Conservation (phyloP, 176 grass and related monocot genomes). For the Eleusine indica region DNA sequence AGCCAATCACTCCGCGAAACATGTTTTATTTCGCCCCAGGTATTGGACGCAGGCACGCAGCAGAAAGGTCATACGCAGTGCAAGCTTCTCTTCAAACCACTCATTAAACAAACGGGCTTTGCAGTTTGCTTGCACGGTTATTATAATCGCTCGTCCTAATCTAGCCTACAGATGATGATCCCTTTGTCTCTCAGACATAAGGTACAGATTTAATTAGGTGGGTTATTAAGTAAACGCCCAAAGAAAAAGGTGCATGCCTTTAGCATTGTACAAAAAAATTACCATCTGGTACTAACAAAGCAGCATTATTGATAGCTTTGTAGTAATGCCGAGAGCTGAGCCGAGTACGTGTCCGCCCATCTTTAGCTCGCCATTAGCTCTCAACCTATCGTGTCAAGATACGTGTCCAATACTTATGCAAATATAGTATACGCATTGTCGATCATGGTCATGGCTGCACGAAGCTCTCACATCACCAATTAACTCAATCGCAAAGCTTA, state of each 20-base stretch:
- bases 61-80: background rate
- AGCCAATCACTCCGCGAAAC: background rate
- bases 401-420: constrained; percentile 35
- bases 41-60: background rate
- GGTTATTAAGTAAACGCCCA: constrained; percentile 29
- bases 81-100: background rate
- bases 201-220: constrained; percentile 7
- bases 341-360: constrained; percentile 4
- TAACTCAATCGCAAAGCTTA: background rate
- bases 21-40: background rate
- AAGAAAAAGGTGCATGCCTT: constrained; percentile 46
- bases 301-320: background rate
- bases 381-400: constrained; percentile 43
- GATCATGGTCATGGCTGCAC: background rate
- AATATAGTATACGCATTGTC: background rate
- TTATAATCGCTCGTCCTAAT: background rate
- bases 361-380: constrained; percentile 13
- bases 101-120: background rate
- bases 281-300: constrained; percentile 28
- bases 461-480: constrained; percentile 26
- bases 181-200: background rate
- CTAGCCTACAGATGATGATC: background rate
- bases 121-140: background rate
- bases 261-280: constrained; percentile 18
- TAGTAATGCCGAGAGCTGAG: background rate